phyloP scores from a whole-genome alignment of 345 rosid species.

The Cardamine resedifolia region DNA sequence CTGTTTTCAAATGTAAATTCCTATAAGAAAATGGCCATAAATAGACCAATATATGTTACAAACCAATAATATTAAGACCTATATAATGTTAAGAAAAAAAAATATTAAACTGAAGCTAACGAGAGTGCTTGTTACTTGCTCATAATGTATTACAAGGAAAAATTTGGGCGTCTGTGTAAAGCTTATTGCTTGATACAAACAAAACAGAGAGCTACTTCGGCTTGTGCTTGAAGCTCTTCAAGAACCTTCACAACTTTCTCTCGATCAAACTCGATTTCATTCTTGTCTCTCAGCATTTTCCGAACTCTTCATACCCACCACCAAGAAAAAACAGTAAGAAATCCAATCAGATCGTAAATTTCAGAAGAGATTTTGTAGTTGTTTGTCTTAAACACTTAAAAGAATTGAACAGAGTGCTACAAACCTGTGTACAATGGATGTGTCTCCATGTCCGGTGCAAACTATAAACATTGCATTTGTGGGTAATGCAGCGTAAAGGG shows the following conservation, averaged over 20 bases:
- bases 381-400: not conserved
- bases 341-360: constrained; percentile 1
- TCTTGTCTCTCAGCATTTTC: constrained; percentile 65
- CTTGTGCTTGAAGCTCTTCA: constrained; percentile 92
- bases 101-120: constrained; percentile 1
- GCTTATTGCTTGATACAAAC: constrained; percentile 66
- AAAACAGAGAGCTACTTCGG: constrained; percentile 97
- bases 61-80: not conserved
- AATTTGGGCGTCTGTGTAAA: not conserved
- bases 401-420: constrained; percentile 5
- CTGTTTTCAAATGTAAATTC: not conserved
- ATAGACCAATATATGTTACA: not conserved
- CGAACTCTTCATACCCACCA: constrained; percentile 55
- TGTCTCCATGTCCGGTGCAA: constrained; percentile 98
- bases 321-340: constrained; percentile 7
- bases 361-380: not conserved
- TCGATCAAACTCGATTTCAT: constrained; percentile 49
- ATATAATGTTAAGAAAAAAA: not conserved
- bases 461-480: constrained; percentile 80
- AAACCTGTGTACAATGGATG: constrained; percentile 75
- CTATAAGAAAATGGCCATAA: not conserved
- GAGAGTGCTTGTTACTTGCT: not conserved
- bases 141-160: not conserved
- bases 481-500: constrained; percentile 62
- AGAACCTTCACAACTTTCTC: constrained; percentile 76